Conservation (phyloP, 768 basidiomycete species). For the Mrakia blollopis region DNA sequence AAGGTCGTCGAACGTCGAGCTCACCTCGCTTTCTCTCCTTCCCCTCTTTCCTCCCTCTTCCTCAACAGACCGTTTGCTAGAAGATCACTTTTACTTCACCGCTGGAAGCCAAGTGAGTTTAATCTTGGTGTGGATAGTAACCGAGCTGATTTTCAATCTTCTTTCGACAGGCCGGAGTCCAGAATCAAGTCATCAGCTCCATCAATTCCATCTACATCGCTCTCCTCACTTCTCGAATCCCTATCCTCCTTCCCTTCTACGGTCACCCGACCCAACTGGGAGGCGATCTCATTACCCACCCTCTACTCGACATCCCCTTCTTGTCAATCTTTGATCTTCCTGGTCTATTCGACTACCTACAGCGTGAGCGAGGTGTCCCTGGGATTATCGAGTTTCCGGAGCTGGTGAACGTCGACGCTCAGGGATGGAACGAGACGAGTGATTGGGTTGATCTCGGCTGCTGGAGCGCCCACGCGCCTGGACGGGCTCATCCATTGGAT, state of each 20-base stretch:
- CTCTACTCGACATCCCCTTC: conserved; percentile 1
- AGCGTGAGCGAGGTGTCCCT: not conserved
- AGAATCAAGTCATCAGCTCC: no score
- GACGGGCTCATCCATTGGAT: not conserved
- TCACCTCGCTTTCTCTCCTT: no score
- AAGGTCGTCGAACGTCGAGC: no score
- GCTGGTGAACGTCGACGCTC: not conserved
- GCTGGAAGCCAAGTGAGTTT: no score
- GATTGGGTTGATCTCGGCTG: not conserved
- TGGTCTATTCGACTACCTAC: not conserved
- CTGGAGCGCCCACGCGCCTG: not conserved
- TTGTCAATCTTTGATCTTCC: conserved; percentile 1
- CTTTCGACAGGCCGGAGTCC: no score
- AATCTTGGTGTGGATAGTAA: no score
- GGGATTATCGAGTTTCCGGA: not conserved
- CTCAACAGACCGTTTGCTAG: no score
- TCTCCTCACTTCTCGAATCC: not conserved
- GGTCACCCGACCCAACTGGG: not conserved
- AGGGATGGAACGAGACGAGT: not conserved
- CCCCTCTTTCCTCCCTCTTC: no score
- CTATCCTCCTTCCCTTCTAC: not conserved
- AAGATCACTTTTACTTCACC: no score
- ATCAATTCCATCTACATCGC: not conserved
- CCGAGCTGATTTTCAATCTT: no score
- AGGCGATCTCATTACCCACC: not conserved